Base-by-base conservation (phyloP, 495 filamentous ascomycete species). In the Penicillium macrosclerotiorum region DNA sequence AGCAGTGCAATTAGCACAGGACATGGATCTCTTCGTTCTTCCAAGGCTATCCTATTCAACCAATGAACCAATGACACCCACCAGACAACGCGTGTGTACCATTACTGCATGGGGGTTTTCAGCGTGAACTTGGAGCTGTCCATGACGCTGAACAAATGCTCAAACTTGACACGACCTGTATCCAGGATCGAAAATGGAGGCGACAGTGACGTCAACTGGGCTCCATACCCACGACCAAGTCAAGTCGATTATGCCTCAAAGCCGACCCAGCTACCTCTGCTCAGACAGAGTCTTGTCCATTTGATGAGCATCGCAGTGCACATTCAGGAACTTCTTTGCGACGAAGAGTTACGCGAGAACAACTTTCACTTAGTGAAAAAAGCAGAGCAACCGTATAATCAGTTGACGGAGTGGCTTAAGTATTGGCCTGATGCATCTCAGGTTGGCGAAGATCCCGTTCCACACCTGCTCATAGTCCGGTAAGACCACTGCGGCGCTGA, bases 181-280 rank as follows among this genome's bases (percentile, higher is more conserved):
- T 55, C 19, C n/a, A 39, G 37, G 11, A 45, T 62, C n/a, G 43
- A 54, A 14, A 11, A 35, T 14, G 48, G 33, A 30, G 53, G 57
- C 19, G 42, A 53, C 17, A 25, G 60, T 25, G 52, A 58, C 32
- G 48, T 60, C 23, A 31, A 53, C 3, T 74, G 71, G 71, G 55
- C 24, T 5, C 64, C 71, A 3, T 74, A 74, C 42, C 71, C 69
- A 30, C 63, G 59, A n/a, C 63, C 56, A 9, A 68, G 66, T 23
- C 54, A 69, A 6, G 44, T 57, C n/a, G 55, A 55, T 3, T 63
- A 57, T 45, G 8, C 37, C 14, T 47, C 54, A 13, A 60, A 65
- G 46, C 63, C 60, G 17, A 64, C 63, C 12, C 55, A 59, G 42
- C 61, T 74, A 19, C 52, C 56, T 23, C 55, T 55, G 34, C 46